A percentile compares a stretch with the other conserved stretches of the same genome.
phyloP scores from a whole-genome alignment of 2,329 filamentous ascomycete species.

The Periconia macrospinosa region DNA sequence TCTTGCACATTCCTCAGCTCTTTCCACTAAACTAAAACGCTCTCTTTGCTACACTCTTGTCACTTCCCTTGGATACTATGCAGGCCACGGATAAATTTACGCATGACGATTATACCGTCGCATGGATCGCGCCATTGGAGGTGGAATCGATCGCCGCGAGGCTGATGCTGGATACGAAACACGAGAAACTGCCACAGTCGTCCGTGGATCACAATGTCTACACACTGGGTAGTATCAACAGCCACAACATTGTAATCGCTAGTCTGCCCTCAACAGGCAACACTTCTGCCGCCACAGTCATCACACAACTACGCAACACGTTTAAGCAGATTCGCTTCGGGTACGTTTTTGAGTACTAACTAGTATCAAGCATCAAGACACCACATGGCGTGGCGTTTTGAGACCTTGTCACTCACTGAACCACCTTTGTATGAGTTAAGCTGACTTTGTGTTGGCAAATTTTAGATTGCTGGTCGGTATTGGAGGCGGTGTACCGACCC shows the following conservation, averaged over 20 bases:
- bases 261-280: conserved; percentile 34
- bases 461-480: conserved; percentile 48
- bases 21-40: too few relatives aligned
- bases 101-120: conserved; percentile 24
- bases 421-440: too few relatives aligned
- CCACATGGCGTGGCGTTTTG: too few relatives aligned
- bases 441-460: too few relatives aligned
- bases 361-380: too few relatives aligned
- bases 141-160: conserved; percentile 31
- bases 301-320: conserved; percentile 23
- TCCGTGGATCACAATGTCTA: conserved; percentile 18
- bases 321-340: conserved; percentile 37
- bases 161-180: conserved; percentile 29
- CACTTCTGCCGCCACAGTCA: conserved; percentile 29
- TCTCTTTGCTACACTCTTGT: too few relatives aligned
- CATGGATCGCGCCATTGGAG: conserved; percentile 35
- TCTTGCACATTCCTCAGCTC: neutral
- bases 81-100: neutral
- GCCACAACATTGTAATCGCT: conserved; percentile 36
- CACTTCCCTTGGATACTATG: neutral
- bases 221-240: conserved; percentile 20
- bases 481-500: conserved; percentile 24
- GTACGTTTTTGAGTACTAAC: too few relatives aligned
- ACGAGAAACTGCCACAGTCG: conserved; percentile 20
- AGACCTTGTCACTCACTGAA: too few relatives aligned